A percentile compares a stretch with the other conserved stretches of the same genome.
phyloP scores from a whole-genome alignment of 2,329 filamentous ascomycete genomes.

The Exophiala sp. region DNA sequence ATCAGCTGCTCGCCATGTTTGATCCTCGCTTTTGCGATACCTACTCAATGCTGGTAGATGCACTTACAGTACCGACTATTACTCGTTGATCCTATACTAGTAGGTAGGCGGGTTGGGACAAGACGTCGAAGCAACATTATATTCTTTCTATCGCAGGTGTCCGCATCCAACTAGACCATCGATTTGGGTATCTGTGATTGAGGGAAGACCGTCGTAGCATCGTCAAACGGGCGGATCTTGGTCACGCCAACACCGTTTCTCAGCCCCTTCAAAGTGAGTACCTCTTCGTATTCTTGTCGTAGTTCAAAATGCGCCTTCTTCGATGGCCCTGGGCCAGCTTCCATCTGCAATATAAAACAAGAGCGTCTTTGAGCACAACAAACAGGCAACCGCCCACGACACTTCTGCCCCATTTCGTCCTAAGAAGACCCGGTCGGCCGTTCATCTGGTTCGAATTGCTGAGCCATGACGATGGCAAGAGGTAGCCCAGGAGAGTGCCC shows the following conservation, averaged over 20 bases:
- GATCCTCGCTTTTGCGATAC: not conserved
- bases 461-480: slow-evolving; percentile 65
- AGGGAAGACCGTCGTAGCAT: not conserved
- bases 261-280: slow-evolving; percentile 20
- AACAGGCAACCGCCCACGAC: slow-evolving; percentile 83
- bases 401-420: slow-evolving; percentile 82
- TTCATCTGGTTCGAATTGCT: slow-evolving; percentile 36
- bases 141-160: no score
- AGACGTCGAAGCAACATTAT: no score
- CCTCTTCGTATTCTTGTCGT: slow-evolving; percentile 39
- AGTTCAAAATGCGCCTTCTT: slow-evolving; percentile 44
- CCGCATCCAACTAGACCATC: not conserved
- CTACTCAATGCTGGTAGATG: no score
- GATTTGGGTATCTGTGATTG: slow-evolving; percentile 11
- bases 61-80: no score
- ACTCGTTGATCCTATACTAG: no score
- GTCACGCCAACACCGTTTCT: not conserved
- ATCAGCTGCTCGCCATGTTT: slow-evolving; percentile 19
- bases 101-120: no score
- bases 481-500: slow-evolving; percentile 65
- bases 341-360: slow-evolving; percentile 54
- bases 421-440: slow-evolving; percentile 61
- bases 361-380: slow-evolving; percentile 69
- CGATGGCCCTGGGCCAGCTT: slow-evolving; percentile 44
- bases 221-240: not conserved